Percentiles rank a stretch among this genome's conserved stretches.
Evolutionary conservation across 2,329 filamentous ascomycete species (phyloP).

Genomic region (Penicillium nordicum): DNA sequence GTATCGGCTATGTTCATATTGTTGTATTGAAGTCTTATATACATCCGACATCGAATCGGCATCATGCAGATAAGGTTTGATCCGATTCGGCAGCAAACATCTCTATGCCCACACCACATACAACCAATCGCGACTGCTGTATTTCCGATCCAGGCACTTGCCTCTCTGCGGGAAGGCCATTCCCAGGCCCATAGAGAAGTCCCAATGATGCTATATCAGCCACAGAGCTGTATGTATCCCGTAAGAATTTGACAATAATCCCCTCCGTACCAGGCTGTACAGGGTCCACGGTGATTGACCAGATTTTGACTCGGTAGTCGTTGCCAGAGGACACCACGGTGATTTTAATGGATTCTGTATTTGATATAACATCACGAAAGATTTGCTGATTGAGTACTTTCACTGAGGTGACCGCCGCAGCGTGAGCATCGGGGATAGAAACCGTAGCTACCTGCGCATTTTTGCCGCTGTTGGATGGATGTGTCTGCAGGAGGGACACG

Average conservation of each 20-base stretch:
- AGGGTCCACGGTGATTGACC: slow-evolving; percentile 35
- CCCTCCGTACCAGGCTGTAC: slow-evolving; percentile 16
- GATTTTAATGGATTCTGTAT: slow-evolving; percentile 13
- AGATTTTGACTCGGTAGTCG: slow-evolving; percentile 47
- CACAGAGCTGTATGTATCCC: slow-evolving; percentile 47
- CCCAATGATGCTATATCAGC: slow-evolving; percentile 55
- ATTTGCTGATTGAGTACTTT: slow-evolving; percentile 27
- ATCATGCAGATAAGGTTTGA: slow-evolving; percentile 3
- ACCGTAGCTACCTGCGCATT: slow-evolving; percentile 29
- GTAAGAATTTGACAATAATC: slow-evolving; percentile 25
- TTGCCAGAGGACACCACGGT: slow-evolving; percentile 42
- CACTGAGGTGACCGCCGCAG: slow-evolving; percentile 43
- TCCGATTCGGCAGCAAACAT: slow-evolving; percentile 30
- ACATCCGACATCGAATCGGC: slow-evolving; percentile 16
- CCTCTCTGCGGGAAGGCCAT: slow-evolving; percentile 1
- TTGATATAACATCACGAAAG: neutral
- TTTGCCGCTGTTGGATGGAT: slow-evolving; percentile 3
- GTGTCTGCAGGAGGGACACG: slow-evolving; percentile 46
- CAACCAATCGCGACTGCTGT: slow-evolving; percentile 30
- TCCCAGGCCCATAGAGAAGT: slow-evolving; percentile 25
- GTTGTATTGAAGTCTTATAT: slow-evolving; percentile 6
- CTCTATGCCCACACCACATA: slow-evolving; percentile 52
- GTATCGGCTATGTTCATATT: slow-evolving; percentile 3
- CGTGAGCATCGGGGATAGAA: slow-evolving; percentile 43
- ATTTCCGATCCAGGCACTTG: neutral